These are phyloP conservation scores for Penicillium sp. DNA, from an alignment of 2,329 filamentous ascomycete species.

Conservation along the genomic window DNA sequence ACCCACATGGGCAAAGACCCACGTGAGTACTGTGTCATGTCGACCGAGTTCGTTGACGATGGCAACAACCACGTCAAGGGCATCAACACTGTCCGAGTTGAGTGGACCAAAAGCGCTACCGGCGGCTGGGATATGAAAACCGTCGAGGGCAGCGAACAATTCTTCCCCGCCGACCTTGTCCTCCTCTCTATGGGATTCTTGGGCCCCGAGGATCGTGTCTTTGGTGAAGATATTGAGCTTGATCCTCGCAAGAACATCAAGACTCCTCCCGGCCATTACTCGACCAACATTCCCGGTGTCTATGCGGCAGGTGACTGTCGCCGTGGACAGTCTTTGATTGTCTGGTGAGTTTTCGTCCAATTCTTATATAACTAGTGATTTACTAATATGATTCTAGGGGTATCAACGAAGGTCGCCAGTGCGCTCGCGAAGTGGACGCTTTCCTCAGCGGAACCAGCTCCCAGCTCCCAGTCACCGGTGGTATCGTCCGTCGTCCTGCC, in stretches of 20 bases:
- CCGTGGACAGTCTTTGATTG: constrained; percentile 90
- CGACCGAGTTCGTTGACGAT: constrained; percentile 91
- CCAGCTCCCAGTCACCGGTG: constrained; percentile 82
- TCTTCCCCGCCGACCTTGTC: constrained; percentile 94
- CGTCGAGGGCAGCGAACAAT: constrained; percentile 86
- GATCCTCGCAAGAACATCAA: constrained; percentile 95
- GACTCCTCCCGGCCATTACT: constrained; percentile 82
- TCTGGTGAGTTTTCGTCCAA: constrained; percentile 66
- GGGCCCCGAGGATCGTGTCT: constrained; percentile 82
- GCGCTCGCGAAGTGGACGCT: constrained; percentile 85
- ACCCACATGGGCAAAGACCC: constrained; percentile 95
- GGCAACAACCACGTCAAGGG: constrained; percentile 85
- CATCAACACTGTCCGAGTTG: constrained; percentile 92
- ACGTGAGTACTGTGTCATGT: constrained; percentile 97
- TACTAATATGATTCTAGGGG: constrained; percentile 56
- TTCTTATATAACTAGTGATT: neutral
- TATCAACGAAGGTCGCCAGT: constrained; percentile 95
- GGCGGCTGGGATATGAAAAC: constrained; percentile 99
- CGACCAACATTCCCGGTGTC: constrained; percentile 81
- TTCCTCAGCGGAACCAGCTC: constrained; percentile 76
- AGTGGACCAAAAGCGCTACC: constrained; percentile 87
- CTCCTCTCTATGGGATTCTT: constrained; percentile 97
- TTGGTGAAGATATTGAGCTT: constrained; percentile 86
- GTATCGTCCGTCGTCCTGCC: constrained; percentile 80
- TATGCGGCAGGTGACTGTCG: constrained; percentile 96